Conservation (phyloP, 2,329 filamentous ascomycete species). For the Neonectria ditissima region DNA sequence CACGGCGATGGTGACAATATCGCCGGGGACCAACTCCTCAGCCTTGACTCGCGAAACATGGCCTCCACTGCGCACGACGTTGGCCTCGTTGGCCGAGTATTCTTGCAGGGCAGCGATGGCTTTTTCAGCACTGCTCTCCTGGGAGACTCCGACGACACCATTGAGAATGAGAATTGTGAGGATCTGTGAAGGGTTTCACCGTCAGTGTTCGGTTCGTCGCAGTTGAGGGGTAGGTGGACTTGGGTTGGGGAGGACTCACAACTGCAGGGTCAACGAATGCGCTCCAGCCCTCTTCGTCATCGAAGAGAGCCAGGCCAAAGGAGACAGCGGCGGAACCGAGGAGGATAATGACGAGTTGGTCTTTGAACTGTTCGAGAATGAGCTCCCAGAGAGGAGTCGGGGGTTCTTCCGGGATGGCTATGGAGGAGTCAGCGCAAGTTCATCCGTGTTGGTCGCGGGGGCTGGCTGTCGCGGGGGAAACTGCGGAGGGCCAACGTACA, state of each 20-base stretch:
- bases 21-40: slow-evolving; percentile 96
- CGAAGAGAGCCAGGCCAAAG: slow-evolving; percentile 91
- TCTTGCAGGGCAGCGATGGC: slow-evolving; percentile 98
- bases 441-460: slow-evolving; percentile 22
- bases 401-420: slow-evolving; percentile 83
- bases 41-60: slow-evolving; percentile 86
- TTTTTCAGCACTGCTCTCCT: slow-evolving; percentile 98
- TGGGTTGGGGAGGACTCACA: slow-evolving; percentile 66
- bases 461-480: slow-evolving; percentile 25
- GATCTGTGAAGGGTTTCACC: slow-evolving; percentile 69
- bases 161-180: slow-evolving; percentile 97
- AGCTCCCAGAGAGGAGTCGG: slow-evolving; percentile 97
- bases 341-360: slow-evolving; percentile 95
- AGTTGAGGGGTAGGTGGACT: slow-evolving; percentile 5
- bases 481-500: slow-evolving; percentile 58
- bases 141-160: slow-evolving; percentile 95
- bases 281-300: slow-evolving; percentile 93
- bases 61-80: slow-evolving; percentile 85
- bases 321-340: slow-evolving; percentile 93
- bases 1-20: slow-evolving; percentile 87
- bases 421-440: slow-evolving; percentile 29
- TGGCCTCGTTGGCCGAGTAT: slow-evolving; percentile 98
- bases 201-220: slow-evolving; percentile 24
- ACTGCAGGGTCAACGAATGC: slow-evolving; percentile 97
- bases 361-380: slow-evolving; percentile 98